Evolutionary conservation across 768 basidiomycete species (phyloP), one percentile per base, ranked within the genome.

Genomic region (Trametes villosa): DNA sequence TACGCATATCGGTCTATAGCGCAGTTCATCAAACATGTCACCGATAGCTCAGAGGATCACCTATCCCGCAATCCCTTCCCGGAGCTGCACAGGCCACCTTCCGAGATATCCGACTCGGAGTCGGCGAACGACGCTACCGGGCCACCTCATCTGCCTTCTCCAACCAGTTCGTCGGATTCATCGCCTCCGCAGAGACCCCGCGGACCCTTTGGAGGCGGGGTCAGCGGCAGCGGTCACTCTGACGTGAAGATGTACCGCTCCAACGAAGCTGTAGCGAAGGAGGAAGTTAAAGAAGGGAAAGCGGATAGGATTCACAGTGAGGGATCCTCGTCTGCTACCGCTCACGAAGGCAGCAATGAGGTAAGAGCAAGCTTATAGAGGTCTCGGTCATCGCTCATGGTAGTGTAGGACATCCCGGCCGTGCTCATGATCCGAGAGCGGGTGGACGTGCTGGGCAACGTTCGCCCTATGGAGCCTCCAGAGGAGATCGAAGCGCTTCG

Each of bases 391-490:
- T 24, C 20, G 27, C 57, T 60, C 11, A 55, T 11, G 9, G 3
- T 34, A 9, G 1, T 12, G 3, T 38, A 63, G 57, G 70, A 71
- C 24, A 63, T 76, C 22, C 60, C 69, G 15, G 66, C 69, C 18
- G 68, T 77, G 12, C 18, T 70, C 15, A 82, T 92, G 83, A 83
- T 92, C 63, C 83, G 92, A 9, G 90, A 94, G 70, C 81, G 92
- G 17, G 86, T 93, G 18, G 80, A 87, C 60, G 79, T 85, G 5
- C 73, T 78, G 29, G 91, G 91, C 0, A 69, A 73, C 8, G 74
- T 82, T 6, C 80, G 92, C 31, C 77, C 83, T 0, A 83, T 94
- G 79, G 91, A 94, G 65, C 76, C 83, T 0, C 71, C 73, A 42
- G 76, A 78, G 11, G 79, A 86, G 9, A 74, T 94, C 7, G 68